A percentile compares a stretch with the other conserved stretches of the same genome.
phyloP scores from a whole-genome alignment of 306 rosid species.

The Morella rubra region DNA sequence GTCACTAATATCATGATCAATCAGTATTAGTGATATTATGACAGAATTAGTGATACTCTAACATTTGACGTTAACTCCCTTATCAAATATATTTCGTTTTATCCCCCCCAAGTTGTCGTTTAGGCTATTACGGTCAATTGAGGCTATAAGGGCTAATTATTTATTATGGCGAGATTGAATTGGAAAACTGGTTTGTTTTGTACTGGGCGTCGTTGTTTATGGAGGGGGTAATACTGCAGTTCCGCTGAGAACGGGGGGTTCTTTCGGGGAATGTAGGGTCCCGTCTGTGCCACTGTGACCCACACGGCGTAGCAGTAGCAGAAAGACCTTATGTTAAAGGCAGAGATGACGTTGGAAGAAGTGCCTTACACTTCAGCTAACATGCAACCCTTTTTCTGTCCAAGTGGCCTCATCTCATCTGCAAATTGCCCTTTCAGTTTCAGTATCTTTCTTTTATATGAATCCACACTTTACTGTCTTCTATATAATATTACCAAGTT shows the following conservation, averaged over 20 bases:
- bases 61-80: no score
- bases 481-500: not conserved
- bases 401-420: not conserved
- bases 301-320: conserved; percentile 33
- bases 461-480: not conserved
- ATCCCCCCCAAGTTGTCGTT: no score
- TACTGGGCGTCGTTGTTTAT: not conserved
- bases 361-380: conserved; percentile 73
- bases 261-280: not conserved
- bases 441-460: no score
- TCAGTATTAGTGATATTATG: no score
- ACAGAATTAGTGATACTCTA: no score
- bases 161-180: no score
- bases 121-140: no score
- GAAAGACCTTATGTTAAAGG: conserved; percentile 32
- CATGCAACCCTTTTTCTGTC: conserved; percentile 35
- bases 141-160: no score
- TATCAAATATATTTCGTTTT: no score
- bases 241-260: not conserved
- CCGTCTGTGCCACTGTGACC: conserved; percentile 31
- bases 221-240: conserved; percentile 10
- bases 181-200: no score
- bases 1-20: no score
- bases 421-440: not conserved
- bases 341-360: conserved; percentile 45